These are phyloP conservation scores for Colletotrichum horii DNA, from an alignment of 2,329 filamentous ascomycete species.

Conservation along the genomic window DNA sequence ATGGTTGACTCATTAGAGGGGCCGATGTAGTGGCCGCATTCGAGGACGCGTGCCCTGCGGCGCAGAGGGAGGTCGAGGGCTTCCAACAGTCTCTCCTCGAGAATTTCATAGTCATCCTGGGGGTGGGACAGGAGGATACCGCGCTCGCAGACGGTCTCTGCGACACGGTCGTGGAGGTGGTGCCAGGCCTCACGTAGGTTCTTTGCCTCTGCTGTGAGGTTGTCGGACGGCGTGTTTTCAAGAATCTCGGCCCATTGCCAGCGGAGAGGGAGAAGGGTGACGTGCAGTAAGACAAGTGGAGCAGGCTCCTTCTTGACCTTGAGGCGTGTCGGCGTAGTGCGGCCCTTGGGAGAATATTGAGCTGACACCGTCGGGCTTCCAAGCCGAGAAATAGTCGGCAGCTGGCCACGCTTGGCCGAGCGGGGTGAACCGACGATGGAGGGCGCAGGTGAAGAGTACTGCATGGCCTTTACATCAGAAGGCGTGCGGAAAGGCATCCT, in stretches of 20 bases:
- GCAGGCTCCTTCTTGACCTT: slow-evolving; percentile 56
- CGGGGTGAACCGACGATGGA: slow-evolving; percentile 57
- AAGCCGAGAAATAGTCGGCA: slow-evolving; percentile 59
- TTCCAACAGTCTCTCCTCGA: slow-evolving; percentile 55
- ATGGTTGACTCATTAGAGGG: slow-evolving; percentile 56
- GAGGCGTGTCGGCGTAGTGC: slow-evolving; percentile 61
- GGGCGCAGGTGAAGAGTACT: slow-evolving; percentile 71
- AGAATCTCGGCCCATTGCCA: slow-evolving; percentile 68
- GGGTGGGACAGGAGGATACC: slow-evolving; percentile 80
- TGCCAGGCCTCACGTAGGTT: slow-evolving; percentile 68
- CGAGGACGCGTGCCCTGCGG: slow-evolving; percentile 70
- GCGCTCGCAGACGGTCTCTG: slow-evolving; percentile 74
- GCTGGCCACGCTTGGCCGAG: slow-evolving; percentile 51
- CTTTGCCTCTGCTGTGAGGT: slow-evolving; percentile 51
- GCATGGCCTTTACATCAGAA: slow-evolving; percentile 72
- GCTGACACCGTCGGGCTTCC: slow-evolving; percentile 58
- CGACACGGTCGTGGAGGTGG: slow-evolving; percentile 71
- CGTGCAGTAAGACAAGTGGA: slow-evolving; percentile 80
- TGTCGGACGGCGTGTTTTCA: slow-evolving; percentile 41
- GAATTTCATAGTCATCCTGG: slow-evolving; percentile 77
- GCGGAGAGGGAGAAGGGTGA: slow-evolving; percentile 74
- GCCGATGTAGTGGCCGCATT: slow-evolving; percentile 78
- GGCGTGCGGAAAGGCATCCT: slow-evolving; percentile 73
- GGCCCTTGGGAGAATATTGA: slow-evolving; percentile 61
- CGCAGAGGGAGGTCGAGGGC: slow-evolving; percentile 66